These are phyloP conservation scores for Peronosclerospora sorghi DNA, from an alignment of 352 stramenopile species.

Conservation along the genomic window DNA sequence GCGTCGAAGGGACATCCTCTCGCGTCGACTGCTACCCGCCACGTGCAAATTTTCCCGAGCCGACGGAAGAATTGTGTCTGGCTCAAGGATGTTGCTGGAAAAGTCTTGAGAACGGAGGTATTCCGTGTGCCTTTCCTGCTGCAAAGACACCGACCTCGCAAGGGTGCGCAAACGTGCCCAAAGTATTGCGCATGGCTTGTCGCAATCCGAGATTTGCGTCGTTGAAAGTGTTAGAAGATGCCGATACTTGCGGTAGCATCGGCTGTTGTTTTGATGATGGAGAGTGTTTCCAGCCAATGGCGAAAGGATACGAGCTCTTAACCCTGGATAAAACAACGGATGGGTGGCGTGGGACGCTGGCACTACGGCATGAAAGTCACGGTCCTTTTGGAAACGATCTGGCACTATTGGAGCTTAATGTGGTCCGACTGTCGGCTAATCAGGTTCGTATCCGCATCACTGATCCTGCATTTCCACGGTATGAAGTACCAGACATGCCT, in stretches of 20 bases:
- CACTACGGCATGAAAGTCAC: constrained; percentile 25
- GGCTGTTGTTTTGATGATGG: constrained; percentile 69
- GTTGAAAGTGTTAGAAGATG: constrained; percentile 15
- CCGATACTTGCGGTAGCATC: constrained; percentile 25
- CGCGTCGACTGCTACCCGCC: constrained; percentile 70
- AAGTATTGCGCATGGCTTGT: constrained; percentile 45
- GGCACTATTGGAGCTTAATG: constrained; percentile 42
- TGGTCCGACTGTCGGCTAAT: constrained; percentile 36
- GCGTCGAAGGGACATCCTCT: constrained; percentile 14
- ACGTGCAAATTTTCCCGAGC: constrained; percentile 44
- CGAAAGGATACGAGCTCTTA: constrained; percentile 58
- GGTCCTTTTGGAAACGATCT: constrained; percentile 78
- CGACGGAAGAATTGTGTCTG: constrained; percentile 66
- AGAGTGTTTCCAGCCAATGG: constrained; percentile 60
- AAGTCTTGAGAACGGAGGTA: constrained; percentile 33
- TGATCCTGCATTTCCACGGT: constrained; percentile 57
- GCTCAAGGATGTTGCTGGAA: constrained; percentile 82
- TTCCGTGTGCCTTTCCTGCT: constrained; percentile 55
- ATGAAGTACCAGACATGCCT: constrained; percentile 49
- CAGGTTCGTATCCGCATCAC: constrained; percentile 72
- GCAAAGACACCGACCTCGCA: constrained; percentile 5
- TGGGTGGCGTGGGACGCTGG: constrained; percentile 49
- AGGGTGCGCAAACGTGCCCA: constrained; percentile 28
- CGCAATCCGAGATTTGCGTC: constrained; percentile 57
- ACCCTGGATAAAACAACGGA: constrained; percentile 36